Evolutionary conservation across 257 asterid genomes (phyloP), one percentile per base, ranked within the genome.

Genomic region (Perilla frutescens): DNA sequence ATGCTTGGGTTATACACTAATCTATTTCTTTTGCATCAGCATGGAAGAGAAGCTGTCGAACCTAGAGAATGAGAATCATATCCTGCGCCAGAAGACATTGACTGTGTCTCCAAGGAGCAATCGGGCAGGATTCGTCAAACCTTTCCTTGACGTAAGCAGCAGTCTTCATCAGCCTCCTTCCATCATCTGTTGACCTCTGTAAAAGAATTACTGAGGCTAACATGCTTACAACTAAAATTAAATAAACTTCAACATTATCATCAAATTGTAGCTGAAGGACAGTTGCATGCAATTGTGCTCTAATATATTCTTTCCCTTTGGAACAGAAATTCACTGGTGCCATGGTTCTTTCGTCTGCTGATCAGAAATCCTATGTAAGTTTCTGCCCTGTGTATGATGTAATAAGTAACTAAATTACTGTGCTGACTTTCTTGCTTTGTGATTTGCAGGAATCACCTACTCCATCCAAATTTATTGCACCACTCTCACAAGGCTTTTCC

Each of bases 401-500:
- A 36, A 68, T 71, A 60, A 68, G 51, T 47, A 76, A 29, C 69
- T 74, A 57, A 37, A 66, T 60, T 63, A 74, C 70, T 48, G 50
- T 74, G 56, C 70, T 72, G 74, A 75, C 48, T 43, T 65, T 37
- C 80, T 60, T 77, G 66, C 50, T 70, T 37, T 84, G 62, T 66
- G 12, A 72, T 76, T 65, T 81, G 53, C 87, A 95, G 99, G 99
- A 95, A 78, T 86, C 99, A 61, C 98, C 99, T 49, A 90, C 98
- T 66, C 98, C 99, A 32, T 86, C 98, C 78, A 95, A 92, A 89
- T 76, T 78, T 47, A 79, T 95, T 55, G 77, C 83, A 41, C 93
- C 96, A 20, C 72, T 81, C 14, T 74, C 93, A n/a, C 96, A 87
- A 75, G 96, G 96, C 54, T 85, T 87, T 77, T 86, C 99, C 55